A percentile compares a stretch with the other conserved stretches of the same genome.
Evolutionary conservation across 768 basidiomycete genomes (phyloP).

Genomic region (Macrolepiota dolichaula): DNA sequence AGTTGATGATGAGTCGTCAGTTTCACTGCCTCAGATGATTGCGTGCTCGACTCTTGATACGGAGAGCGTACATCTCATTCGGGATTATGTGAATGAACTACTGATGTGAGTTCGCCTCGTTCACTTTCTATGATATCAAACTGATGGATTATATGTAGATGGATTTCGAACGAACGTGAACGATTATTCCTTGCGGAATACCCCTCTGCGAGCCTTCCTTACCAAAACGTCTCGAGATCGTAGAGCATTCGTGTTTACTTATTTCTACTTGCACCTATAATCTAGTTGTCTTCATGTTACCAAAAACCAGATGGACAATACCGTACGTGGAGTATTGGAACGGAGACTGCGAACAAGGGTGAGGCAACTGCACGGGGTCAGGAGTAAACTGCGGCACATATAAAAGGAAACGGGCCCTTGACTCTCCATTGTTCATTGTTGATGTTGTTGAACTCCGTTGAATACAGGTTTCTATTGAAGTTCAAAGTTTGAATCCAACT

Average conservation of each 20-base stretch:
- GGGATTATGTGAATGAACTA: conserved; percentile 89
- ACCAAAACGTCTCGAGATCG: conserved; percentile 81
- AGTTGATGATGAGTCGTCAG: conserved; percentile 35
- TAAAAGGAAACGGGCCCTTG: too few relatives aligned
- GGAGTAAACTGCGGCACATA: too few relatives aligned
- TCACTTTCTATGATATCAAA: not conserved
- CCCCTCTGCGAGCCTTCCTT: conserved; percentile 68
- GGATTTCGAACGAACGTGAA: conserved; percentile 73
- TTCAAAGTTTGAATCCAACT: too few relatives aligned
- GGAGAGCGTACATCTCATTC: conserved; percentile 77
- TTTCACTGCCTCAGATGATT: conserved; percentile 90
- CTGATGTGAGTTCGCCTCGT: conserved; percentile 50
- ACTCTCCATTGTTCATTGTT: too few relatives aligned
- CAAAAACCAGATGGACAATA: not conserved
- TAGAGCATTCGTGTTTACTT: conserved; percentile 28
- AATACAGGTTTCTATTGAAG: too few relatives aligned
- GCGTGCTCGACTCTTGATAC: conserved; percentile 86
- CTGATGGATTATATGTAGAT: conserved; percentile 39
- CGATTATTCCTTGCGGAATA: conserved; percentile 77
- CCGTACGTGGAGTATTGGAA: too few relatives aligned
- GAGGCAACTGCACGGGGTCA: too few relatives aligned
- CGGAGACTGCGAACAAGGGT: too few relatives aligned
- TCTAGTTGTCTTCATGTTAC: not conserved
- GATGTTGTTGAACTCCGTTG: too few relatives aligned
- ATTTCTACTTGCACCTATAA: not conserved